Percentiles rank a stretch among this genome's conserved stretches.
Conservation (phyloP, 768 basidiomycete species). For the Pulveroboletus ravenelii region DNA sequence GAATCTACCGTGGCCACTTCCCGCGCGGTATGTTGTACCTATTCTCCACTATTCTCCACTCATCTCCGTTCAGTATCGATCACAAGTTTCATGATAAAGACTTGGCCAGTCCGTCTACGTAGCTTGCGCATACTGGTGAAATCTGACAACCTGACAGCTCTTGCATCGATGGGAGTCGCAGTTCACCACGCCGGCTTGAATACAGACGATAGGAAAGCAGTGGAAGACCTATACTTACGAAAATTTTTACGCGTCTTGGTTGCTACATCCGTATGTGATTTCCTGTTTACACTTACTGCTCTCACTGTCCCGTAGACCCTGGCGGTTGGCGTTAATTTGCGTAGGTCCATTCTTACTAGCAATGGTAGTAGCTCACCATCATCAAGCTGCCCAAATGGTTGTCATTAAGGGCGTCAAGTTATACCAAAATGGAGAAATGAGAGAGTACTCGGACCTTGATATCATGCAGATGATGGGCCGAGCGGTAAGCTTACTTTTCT, state of each 20-base stretch:
- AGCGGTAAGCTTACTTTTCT: constrained; percentile 49
- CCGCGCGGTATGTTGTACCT: constrained; percentile 40
- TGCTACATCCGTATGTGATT: constrained; percentile 69
- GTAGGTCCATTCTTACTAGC: constrained; percentile 38
- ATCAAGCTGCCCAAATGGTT: constrained; percentile 83
- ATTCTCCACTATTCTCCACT: neutral
- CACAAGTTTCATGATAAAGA: constrained; percentile 63
- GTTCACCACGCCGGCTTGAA: constrained; percentile 89
- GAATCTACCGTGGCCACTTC: constrained; percentile 64
- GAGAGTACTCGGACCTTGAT: constrained; percentile 89
- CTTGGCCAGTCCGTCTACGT: constrained; percentile 38
- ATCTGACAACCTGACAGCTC: constrained; percentile 36
- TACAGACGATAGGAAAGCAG: constrained; percentile 63
- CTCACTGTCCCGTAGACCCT: constrained; percentile 59
- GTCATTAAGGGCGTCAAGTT: constrained; percentile 87
- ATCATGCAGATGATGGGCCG: constrained; percentile 96
- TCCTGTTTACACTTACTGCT: neutral
- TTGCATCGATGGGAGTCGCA: constrained; percentile 74
- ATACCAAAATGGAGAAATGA: constrained; percentile 63
- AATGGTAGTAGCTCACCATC: neutral
- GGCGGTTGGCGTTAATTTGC: constrained; percentile 94
- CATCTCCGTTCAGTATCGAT: constrained; percentile 41
- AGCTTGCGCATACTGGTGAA: neutral
- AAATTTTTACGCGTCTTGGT: constrained; percentile 65
- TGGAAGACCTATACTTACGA: constrained; percentile 69